Conservation (phyloP, 2,329 filamentous ascomycete genomes). For the Penicillium sp. region DNA sequence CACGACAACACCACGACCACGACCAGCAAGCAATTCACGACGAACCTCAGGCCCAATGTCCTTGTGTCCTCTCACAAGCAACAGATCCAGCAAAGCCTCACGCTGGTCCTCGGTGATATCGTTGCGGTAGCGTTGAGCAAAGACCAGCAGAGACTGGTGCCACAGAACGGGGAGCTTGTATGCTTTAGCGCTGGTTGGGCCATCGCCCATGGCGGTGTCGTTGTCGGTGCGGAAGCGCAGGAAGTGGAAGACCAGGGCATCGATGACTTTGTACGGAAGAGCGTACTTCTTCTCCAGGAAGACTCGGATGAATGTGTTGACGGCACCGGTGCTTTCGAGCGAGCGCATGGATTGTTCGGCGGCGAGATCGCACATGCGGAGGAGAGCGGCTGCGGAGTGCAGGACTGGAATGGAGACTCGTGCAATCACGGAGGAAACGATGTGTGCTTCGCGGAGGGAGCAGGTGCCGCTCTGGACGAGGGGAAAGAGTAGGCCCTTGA, state of each 20-base stretch:
- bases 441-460: constrained; percentile 88
- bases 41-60: constrained; percentile 90
- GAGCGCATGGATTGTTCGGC: constrained; percentile 79
- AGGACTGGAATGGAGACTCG: constrained; percentile 86
- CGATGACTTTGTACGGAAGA: constrained; percentile 90
- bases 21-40: constrained; percentile 82
- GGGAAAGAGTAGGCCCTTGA: constrained; percentile 94
- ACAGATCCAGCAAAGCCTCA: constrained; percentile 84
- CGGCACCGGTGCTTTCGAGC: constrained; percentile 85
- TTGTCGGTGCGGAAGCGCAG: constrained; percentile 78
- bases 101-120: constrained; percentile 95
- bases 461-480: constrained; percentile 84
- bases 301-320: constrained; percentile 92
- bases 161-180: constrained; percentile 85
- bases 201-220: constrained; percentile 54
- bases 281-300: constrained; percentile 97
- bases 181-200: constrained; percentile 54
- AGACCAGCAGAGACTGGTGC: constrained; percentile 91
- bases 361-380: constrained; percentile 90
- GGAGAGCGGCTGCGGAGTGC: constrained; percentile 88
- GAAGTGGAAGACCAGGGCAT: constrained; percentile 95
- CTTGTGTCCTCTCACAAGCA: constrained; percentile 82
- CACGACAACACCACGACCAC: constrained; percentile 75
- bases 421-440: constrained; percentile 83
- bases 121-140: constrained; percentile 92